Evolutionary conservation across 176 grass and related monocot genomes (phyloP), one percentile per base, ranked within the genome.

Genomic region (Ampelocalamus luodianensis): DNA sequence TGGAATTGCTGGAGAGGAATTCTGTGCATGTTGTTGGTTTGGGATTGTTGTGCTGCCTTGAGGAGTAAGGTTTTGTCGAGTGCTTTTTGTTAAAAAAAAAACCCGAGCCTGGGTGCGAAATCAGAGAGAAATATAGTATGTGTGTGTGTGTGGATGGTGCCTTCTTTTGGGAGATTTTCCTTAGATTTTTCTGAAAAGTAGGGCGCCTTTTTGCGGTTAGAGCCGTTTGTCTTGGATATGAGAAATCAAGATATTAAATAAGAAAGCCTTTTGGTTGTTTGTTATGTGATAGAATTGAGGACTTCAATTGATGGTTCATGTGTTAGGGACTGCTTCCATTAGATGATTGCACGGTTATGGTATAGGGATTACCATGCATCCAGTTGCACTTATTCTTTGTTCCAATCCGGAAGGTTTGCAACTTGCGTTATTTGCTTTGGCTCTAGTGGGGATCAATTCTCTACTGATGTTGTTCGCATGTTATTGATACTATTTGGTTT

Each of bases 381-480:
- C 22, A 69, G 3, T 39, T 44, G 82, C 26, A 12, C 38, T 40
- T 85, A 13, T 76, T 85, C 36, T 46, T 72, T 71, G 20, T 65
- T 42, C 24, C 36, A 46, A 79, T 56, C 59, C 3, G 17, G 36
- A 66, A 60, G 3, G 12, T 56, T 66, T 29, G 6, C 72, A 72
- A 16, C 66, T 18, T 64, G 11, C 72, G 36, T 64, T 55, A 82
- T 45, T 36, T 66, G 37, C 39, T 53, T 51, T 68, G 80, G 17
- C 68, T 69, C 2, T 83, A 43, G 68, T 63, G 78, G 80, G 74
- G 74, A 87, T 79, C 73, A 26, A 66, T 90, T 87, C 48, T 32
- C 63, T 39, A 42, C 50, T 53, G 23, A 69, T 53, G 80, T 32
- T 75, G 67, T n/a, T 34, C 0, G 9, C 55, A 3, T 87, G 42